Evolutionary conservation across 2,329 filamentous ascomycete species (phyloP), one percentile per base, ranked within the genome.

Genomic region (Sphaerostilbella broomeana): DNA sequence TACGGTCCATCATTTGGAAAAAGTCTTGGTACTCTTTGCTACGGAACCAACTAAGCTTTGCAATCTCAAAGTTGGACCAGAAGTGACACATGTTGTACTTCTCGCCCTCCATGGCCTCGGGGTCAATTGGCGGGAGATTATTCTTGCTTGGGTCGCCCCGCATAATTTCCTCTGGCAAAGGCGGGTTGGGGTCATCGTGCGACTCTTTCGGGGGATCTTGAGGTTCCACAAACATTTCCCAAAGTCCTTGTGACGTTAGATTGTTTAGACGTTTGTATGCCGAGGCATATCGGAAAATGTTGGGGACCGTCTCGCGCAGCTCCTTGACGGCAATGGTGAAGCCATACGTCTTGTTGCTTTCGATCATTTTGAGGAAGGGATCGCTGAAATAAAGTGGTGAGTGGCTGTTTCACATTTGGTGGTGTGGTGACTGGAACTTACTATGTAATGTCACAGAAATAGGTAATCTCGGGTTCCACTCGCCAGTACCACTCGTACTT

Each of bases 401-500:
- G n/a, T n/a, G n/a, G n/a, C n/a, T n/a, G n/a, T n/a, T n/a, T n/a
- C n/a, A n/a, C n/a, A n/a, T n/a, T n/a, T n/a, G n/a, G n/a, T n/a
- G n/a, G n/a, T n/a, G n/a, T n/a, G n/a, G n/a, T n/a, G n/a, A 13
- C 12, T 15, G 12, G 7, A 20, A 51, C 55, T 29, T 79, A 90
- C 86, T 98, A 98, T 49, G 92, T 98, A 52, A 98, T 97, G 60
- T 98, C 92, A 65, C 92, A 98, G 69, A 98, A 98, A 69, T 97
- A 98, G 69, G 90, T 95, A 77, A 98, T 97, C 66, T 98, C 92
- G 49, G 92, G 92, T 73, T 98, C 92, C 53, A 98, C 72, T 48
- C 92, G 87, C 92, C 92, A 98, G 71, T 98, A 98, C 92, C 92
- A 98, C 59, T 97, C 88, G 66, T 97, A 98, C 65, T 97, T 97